These are phyloP conservation scores for Pythium aquatile DNA, from an alignment of 352 stramenopile genomes.

Conservation along the genomic window DNA sequence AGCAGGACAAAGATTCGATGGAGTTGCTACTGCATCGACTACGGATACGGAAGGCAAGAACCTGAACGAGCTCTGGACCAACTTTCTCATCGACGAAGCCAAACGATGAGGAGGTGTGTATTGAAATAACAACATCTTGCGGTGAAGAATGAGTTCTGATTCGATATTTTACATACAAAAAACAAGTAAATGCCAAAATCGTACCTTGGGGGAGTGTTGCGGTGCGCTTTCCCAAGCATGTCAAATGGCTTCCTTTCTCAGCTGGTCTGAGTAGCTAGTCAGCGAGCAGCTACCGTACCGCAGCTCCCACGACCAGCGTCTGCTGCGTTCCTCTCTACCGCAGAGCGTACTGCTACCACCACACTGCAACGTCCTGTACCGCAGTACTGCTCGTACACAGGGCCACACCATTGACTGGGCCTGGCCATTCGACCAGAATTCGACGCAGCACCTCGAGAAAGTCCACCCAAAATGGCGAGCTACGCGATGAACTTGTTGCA, in stretches of 20 bases:
- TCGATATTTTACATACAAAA: slow-evolving; percentile 10
- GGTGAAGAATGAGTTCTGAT: slow-evolving; percentile 3
- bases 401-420: neutral
- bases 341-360: neutral
- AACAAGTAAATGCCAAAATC: slow-evolving; percentile 5
- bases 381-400: neutral
- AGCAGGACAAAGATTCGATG: neutral
- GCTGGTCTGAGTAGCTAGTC: slow-evolving; percentile 14
- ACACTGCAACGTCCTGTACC: slow-evolving; percentile 11
- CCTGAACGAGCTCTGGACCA: slow-evolving; percentile 69
- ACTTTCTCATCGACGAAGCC: slow-evolving; percentile 67
- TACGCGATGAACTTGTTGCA: slow-evolving; percentile 4
- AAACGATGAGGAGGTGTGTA: slow-evolving; percentile 14
- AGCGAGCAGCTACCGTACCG: neutral
- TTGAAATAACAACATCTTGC: neutral
- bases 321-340: slow-evolving; percentile 15
- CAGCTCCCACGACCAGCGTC: neutral
- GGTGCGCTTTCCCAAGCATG: slow-evolving; percentile 11
- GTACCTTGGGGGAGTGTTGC: slow-evolving; percentile 11
- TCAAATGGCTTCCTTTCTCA: slow-evolving; percentile 29
- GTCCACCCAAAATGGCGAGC: neutral
- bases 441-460: neutral
- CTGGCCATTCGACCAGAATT: neutral
- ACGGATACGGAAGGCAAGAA: slow-evolving; percentile 55
- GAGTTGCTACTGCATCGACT: slow-evolving; percentile 3